These are phyloP conservation scores for Nevesoporus exiguus DNA, from an alignment of 768 basidiomycete species.

Conservation along the genomic window DNA sequence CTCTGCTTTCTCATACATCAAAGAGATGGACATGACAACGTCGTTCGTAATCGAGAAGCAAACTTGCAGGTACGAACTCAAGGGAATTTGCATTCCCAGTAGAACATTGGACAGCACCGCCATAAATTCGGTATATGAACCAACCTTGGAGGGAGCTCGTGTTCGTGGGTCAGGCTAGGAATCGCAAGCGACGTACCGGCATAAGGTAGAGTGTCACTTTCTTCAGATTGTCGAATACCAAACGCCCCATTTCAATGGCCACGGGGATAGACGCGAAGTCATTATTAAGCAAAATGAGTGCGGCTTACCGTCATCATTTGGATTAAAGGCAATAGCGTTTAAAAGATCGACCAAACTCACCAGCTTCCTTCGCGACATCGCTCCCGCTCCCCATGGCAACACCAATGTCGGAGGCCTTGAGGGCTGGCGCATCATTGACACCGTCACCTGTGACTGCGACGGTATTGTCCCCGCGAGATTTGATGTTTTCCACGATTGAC, in stretches of 20 bases:
- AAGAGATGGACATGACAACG: slow-evolving; percentile 47
- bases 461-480: slow-evolving; percentile 43
- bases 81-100: slow-evolving; percentile 55
- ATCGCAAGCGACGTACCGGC: slow-evolving; percentile 30
- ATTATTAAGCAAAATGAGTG: slow-evolving; percentile 53
- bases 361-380: slow-evolving; percentile 54
- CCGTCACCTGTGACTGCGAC: slow-evolving; percentile 59
- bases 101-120: slow-evolving; percentile 53
- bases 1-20: slow-evolving; percentile 53
- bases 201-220: slow-evolving; percentile 47
- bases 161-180: neutral
- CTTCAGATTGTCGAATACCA: slow-evolving; percentile 58
- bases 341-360: slow-evolving; percentile 27
- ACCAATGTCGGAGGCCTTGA: slow-evolving; percentile 54
- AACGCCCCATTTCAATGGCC: slow-evolving; percentile 56
- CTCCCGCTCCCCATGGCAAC: slow-evolving; percentile 50
- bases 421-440: slow-evolving; percentile 49
- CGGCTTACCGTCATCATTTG: slow-evolving; percentile 23
- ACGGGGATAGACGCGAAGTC: slow-evolving; percentile 57
- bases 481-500: slow-evolving; percentile 52
- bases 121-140: slow-evolving; percentile 59
- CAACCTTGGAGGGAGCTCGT: slow-evolving; percentile 32
- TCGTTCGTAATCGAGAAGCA: slow-evolving; percentile 55
- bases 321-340: neutral
- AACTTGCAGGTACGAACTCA: slow-evolving; percentile 54